Evolutionary conservation across 148 eudicot genomes (phyloP).

Genomic region (Amaranthus hypochondriacus): DNA sequence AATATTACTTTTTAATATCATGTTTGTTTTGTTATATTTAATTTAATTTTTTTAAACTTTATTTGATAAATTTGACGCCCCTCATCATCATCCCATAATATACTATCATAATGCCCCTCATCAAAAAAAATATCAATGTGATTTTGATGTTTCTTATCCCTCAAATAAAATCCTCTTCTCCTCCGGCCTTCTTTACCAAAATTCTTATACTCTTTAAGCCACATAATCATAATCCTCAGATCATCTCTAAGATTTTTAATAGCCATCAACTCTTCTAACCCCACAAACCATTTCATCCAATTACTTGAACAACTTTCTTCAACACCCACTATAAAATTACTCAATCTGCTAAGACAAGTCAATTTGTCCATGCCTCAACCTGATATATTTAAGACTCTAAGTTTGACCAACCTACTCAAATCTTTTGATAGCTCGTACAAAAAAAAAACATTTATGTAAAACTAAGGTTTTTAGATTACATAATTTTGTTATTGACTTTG

Average conservation of each 20-base stretch:
- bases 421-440: constrained; percentile 5
- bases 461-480: constrained; percentile 11
- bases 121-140: no score
- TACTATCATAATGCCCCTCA: background rate
- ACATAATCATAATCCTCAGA: background rate
- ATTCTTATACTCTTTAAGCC: background rate
- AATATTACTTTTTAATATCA: no score
- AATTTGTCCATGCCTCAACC: constrained; percentile 10
- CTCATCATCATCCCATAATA: no score
- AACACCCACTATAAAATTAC: constrained; percentile 10
- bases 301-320: background rate
- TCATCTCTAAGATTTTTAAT: constrained; percentile 11
- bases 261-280: constrained; percentile 1
- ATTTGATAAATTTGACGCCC: no score
- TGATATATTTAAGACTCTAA: background rate
- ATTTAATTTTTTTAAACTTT: no score
- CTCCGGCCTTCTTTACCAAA: background rate
- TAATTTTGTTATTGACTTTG: constrained; percentile 9
- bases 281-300: background rate
- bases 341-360: background rate
- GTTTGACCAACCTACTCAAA: background rate
- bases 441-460: background rate
- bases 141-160: no score
- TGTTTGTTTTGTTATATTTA: no score
- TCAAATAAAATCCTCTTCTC: background rate